Conservation (phyloP, 495 filamentous ascomycete species). For the Penicillium cosmopolitanum region DNA sequence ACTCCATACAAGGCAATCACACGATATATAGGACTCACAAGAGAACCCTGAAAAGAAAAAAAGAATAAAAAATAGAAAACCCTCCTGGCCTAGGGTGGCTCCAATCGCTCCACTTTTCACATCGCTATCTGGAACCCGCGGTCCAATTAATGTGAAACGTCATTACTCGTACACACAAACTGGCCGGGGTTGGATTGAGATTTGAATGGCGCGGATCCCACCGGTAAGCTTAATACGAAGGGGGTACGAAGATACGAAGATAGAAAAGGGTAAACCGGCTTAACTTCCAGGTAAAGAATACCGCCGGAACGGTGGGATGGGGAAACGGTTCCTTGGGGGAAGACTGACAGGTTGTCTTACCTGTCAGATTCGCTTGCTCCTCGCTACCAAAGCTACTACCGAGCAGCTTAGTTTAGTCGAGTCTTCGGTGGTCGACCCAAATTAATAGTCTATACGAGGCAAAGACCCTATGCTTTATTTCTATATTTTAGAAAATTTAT, state of each 20-base stretch:
- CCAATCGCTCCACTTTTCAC: conserved; percentile 21
- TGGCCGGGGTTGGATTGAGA: neutral
- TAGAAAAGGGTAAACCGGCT: neutral
- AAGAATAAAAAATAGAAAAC: neutral
- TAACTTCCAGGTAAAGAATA: neutral
- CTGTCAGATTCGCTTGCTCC: neutral
- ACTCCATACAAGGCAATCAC: too few relatives aligned
- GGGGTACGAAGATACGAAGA: neutral
- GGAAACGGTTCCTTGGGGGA: neutral
- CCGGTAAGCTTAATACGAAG: conserved; percentile 12
- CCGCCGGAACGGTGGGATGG: conserved; percentile 1
- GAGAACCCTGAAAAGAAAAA: neutral
- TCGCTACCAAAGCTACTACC: conserved; percentile 8
- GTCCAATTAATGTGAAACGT: conserved; percentile 30
- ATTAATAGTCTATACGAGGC: conserved; percentile 7
- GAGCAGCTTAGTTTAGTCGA: neutral
- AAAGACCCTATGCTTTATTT: too few relatives aligned
- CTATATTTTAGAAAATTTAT: too few relatives aligned
- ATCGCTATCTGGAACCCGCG: conserved; percentile 11
- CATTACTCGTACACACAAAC: neutral
- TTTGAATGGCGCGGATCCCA: conserved; percentile 20
- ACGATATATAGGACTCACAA: neutral
- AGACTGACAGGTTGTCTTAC: conserved; percentile 1
- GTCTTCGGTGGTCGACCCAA: neutral
- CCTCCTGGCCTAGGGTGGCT: conserved; percentile 1